phyloP scores from a whole-genome alignment of 2,329 filamentous ascomycete species.

The Aspergillus cejpii region DNA sequence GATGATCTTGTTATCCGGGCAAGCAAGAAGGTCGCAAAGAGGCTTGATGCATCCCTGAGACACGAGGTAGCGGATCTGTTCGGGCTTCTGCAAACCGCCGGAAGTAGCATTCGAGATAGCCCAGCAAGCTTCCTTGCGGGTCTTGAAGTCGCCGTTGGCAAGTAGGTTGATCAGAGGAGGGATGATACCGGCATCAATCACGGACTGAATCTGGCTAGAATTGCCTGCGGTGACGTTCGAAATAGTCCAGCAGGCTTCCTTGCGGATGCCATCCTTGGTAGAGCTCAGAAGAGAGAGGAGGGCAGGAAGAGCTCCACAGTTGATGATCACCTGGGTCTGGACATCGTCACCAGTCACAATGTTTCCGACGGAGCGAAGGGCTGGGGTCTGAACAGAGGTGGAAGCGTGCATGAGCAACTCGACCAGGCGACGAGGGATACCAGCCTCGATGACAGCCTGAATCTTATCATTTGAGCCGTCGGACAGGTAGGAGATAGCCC shows the following conservation, averaged over 20 bases:
- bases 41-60: slow-evolving; percentile 93
- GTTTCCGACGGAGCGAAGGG: slow-evolving; percentile 93
- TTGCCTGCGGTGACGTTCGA: slow-evolving; percentile 98
- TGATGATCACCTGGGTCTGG: slow-evolving; percentile 98
- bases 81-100: slow-evolving; percentile 94
- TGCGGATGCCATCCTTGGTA: slow-evolving; percentile 96
- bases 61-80: slow-evolving; percentile 95
- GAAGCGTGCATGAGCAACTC: slow-evolving; percentile 98
- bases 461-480: slow-evolving; percentile 99
- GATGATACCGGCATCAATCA: slow-evolving; percentile 95
- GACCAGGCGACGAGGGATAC: slow-evolving; percentile 90
- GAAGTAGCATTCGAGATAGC: slow-evolving; percentile 98
- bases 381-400: slow-evolving; percentile 95
- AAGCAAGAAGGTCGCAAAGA: slow-evolving; percentile 86
- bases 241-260: slow-evolving; percentile 99
- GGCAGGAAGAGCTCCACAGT: slow-evolving; percentile 87
- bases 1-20: slow-evolving; percentile 99
- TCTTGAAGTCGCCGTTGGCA: slow-evolving; percentile 97
- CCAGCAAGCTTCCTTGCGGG: slow-evolving; percentile 98
- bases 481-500: slow-evolving; percentile 97
- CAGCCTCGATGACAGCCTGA: slow-evolving; percentile 95
- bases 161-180: slow-evolving; percentile 92
- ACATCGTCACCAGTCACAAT: slow-evolving; percentile 98
- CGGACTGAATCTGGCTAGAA: slow-evolving; percentile 92
- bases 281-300: slow-evolving; percentile 92